phyloP scores from a whole-genome alignment of 2,329 filamentous ascomycete genomes.

The Aspergillus proliferans region DNA sequence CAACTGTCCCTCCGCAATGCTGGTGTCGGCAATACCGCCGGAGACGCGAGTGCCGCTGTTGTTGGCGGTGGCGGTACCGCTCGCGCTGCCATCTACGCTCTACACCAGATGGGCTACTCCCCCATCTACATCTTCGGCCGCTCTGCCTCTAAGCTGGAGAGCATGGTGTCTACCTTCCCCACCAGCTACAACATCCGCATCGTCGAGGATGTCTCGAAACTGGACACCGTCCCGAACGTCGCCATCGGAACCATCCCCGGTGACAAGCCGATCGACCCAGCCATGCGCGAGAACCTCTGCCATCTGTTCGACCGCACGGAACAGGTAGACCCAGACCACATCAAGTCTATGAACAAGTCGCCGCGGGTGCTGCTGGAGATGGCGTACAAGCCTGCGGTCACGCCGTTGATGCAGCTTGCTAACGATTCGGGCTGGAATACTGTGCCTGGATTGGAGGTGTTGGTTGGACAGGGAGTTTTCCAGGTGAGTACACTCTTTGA shows the following conservation, averaged over 20 bases:
- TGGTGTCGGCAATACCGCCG: slow-evolving; percentile 49
- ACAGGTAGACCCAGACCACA: slow-evolving; percentile 40
- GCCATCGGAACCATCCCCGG: slow-evolving; percentile 88
- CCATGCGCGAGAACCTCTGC: slow-evolving; percentile 60
- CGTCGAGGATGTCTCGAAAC: slow-evolving; percentile 50
- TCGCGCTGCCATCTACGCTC: slow-evolving; percentile 80
- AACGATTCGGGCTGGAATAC: slow-evolving; percentile 71
- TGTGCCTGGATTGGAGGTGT: slow-evolving; percentile 79
- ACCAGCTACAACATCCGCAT: slow-evolving; percentile 62
- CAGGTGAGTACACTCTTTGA: slow-evolving; percentile 54
- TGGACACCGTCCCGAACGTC: slow-evolving; percentile 57
- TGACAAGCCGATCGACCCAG: slow-evolving; percentile 70
- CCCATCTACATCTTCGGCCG: slow-evolving; percentile 86
- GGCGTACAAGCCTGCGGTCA: slow-evolving; percentile 87
- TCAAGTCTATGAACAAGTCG: slow-evolving; percentile 30
- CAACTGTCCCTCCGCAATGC: slow-evolving; percentile 66
- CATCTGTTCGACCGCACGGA: slow-evolving; percentile 45
- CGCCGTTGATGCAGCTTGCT: slow-evolving; percentile 78
- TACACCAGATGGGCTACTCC: slow-evolving; percentile 74
- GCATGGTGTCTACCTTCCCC: slow-evolving; percentile 68
- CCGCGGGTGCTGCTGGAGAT: slow-evolving; percentile 74
- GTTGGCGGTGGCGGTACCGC: slow-evolving; percentile 90
- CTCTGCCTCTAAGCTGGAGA: slow-evolving; percentile 60
- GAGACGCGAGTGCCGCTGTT: slow-evolving; percentile 60
- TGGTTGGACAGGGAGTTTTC: slow-evolving; percentile 77